Evolutionary conservation across 176 grass and related monocot genomes (phyloP), one percentile per base, ranked within the genome.

Genomic region (Areca catechu): DNA sequence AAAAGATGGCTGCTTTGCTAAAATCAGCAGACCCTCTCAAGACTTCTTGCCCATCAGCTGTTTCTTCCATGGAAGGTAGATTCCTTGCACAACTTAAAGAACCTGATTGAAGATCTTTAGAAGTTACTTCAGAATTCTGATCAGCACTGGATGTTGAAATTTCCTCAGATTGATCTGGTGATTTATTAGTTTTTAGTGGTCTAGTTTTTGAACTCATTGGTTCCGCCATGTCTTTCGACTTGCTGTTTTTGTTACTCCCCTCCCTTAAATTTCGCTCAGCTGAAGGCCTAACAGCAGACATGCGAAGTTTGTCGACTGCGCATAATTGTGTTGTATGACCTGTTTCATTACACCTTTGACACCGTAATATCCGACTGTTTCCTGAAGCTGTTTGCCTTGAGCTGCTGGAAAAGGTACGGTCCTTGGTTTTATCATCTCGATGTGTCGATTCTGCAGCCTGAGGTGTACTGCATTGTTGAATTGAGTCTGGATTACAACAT

Each of bases 301-400:
- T 65, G 15, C 65, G 22, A 65, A 77, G 52, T 63, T 73, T 89
- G 34, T 88, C 80, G 50, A 73, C 55, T 7, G 66, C 57, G 65
- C 93, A 92, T 60, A 76, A 92, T 71, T 92, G 87, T 16, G 79
- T 77, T 29, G 66, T 62, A 69, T 97, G 93, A 43, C 78, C 87
- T 19, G 3, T 49, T 85, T 85, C 87, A 82, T 98, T 91, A 74
- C 80, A 92, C 54, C 75, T 71, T 53, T 92, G 81, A 70, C 87
- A 92, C 51, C 76, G 69, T 9, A 62, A 25, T 60, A 57, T 22
- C 53, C 30, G 65, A 61, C 24, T 80, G 56, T 43, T 56, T 37
- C 48, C 54, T 72, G 67, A 62, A 82, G 57, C 73, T 74, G 70
- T 28, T 10, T 23, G 53, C 56, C 37, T 84, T 37, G 66, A 80